Evolutionary conservation across 208 protist genomes (phyloP).

Genomic region (Leishmania turanica): DNA sequence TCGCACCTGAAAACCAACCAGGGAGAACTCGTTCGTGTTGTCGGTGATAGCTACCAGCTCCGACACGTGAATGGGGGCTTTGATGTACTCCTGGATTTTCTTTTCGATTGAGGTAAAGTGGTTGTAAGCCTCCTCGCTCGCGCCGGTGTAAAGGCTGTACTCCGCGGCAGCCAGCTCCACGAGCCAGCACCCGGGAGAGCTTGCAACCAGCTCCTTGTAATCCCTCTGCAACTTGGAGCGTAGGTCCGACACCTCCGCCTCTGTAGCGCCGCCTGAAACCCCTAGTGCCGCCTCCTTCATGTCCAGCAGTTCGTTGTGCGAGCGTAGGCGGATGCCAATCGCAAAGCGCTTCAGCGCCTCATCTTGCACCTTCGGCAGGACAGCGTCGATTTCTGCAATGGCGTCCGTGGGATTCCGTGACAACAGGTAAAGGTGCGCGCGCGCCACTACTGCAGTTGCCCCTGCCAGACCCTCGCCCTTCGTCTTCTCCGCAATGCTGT

Average conservation of each 20-base stretch:
- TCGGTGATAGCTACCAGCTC: slow-evolving; percentile 49
- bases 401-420: slow-evolving; percentile 53
- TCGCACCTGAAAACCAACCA: slow-evolving; percentile 65
- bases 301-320: slow-evolving; percentile 74
- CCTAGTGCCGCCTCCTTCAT: slow-evolving; percentile 73
- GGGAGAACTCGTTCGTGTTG: slow-evolving; percentile 66
- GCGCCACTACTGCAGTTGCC: slow-evolving; percentile 48
- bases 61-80: slow-evolving; percentile 32
- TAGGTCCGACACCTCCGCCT: slow-evolving; percentile 76
- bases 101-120: slow-evolving; percentile 58
- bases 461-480: slow-evolving; percentile 74
- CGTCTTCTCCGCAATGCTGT: slow-evolving; percentile 74
- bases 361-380: slow-evolving; percentile 71
- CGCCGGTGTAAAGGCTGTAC: slow-evolving; percentile 79
- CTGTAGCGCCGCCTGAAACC: slow-evolving; percentile 75
- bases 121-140: slow-evolving; percentile 57
- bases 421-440: slow-evolving; percentile 50
- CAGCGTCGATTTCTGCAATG: slow-evolving; percentile 58
- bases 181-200: slow-evolving; percentile 78
- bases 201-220: slow-evolving; percentile 61
- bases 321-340: slow-evolving; percentile 63
- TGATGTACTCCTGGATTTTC: slow-evolving; percentile 60
- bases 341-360: slow-evolving; percentile 63
- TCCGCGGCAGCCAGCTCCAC: slow-evolving; percentile 73
- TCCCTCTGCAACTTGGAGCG: slow-evolving; percentile 53